A percentile compares a stretch with the other conserved stretches of the same genome.
Conservation (phyloP, 345 rosid species). For the Eucalyptus marginata region DNA sequence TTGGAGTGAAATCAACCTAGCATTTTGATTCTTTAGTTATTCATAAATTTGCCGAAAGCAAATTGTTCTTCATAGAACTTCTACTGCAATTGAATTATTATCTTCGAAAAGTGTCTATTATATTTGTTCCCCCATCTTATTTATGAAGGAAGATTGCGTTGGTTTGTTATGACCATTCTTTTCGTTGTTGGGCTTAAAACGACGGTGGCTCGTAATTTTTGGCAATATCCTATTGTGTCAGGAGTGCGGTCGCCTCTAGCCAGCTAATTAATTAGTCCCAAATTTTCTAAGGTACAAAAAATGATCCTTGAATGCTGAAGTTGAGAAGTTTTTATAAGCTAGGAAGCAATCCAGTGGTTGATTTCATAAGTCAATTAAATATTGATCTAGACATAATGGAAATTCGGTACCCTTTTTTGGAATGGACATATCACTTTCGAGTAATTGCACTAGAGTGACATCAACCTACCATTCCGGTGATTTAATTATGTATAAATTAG, state of each 20-base stretch:
- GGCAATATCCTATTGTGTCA: too few relatives aligned
- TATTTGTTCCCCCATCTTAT: too few relatives aligned
- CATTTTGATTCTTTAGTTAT: not conserved
- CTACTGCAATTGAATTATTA: too few relatives aligned
- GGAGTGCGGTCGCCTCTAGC: too few relatives aligned
- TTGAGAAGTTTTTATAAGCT: not conserved
- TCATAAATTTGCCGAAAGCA: not conserved
- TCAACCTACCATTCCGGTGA: not conserved
- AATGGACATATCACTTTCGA: not conserved
- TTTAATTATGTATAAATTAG: not conserved
- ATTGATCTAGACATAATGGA: not conserved
- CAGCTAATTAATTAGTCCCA: too few relatives aligned
- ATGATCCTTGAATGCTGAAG: not conserved
- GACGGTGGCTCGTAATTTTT: too few relatives aligned
- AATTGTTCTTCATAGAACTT: too few relatives aligned
- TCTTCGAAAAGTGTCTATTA: too few relatives aligned
- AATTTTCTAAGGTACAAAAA: too few relatives aligned
- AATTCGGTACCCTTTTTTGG: not conserved
- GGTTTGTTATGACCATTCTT: too few relatives aligned
- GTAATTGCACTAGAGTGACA: not conserved
- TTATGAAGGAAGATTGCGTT: too few relatives aligned
- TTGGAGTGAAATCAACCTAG: fast-evolving
- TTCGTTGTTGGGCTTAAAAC: too few relatives aligned
- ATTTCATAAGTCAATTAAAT: not conserved
- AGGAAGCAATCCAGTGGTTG: not conserved